phyloP scores from a whole-genome alignment of 2,329 filamentous ascomycete genomes.

The Chaetomiaceae sp. region DNA sequence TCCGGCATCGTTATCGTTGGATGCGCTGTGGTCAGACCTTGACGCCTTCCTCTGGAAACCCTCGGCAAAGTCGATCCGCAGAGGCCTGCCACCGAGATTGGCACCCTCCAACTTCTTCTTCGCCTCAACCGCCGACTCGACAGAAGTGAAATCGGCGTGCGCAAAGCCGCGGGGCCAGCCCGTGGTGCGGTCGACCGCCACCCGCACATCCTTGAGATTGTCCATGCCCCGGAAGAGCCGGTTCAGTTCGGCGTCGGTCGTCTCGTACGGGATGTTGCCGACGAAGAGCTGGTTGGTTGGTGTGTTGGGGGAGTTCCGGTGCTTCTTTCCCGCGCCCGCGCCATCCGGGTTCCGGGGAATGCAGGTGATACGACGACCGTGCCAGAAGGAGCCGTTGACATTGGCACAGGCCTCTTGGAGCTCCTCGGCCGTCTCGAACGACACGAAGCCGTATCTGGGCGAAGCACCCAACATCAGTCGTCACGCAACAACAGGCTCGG shows the following conservation, averaged over 20 bases:
- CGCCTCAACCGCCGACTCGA: conserved; percentile 60
- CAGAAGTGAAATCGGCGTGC: conserved; percentile 72
- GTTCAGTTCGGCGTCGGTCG: conserved; percentile 79
- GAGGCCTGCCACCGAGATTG: conserved; percentile 59
- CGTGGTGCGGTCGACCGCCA: conserved; percentile 76
- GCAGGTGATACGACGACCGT: conserved; percentile 35
- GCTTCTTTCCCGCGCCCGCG: background rate
- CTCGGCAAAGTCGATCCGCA: conserved; percentile 62
- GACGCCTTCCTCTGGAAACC: conserved; percentile 14
- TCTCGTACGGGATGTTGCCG: conserved; percentile 82
- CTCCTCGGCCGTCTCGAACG: conserved; percentile 25
- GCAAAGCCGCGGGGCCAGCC: conserved; percentile 80
- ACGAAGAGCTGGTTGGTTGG: conserved; percentile 58
- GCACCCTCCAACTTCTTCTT: conserved; percentile 51
- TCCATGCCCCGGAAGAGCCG: conserved; percentile 66
- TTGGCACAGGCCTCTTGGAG: conserved; percentile 27
- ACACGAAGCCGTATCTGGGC: conserved; percentile 34
- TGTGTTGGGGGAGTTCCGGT: background rate
- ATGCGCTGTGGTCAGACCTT: too few species aligned
- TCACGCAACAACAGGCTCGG: background rate
- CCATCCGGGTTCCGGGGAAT: conserved; percentile 17
- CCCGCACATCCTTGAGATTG: conserved; percentile 70
- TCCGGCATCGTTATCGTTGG: too few species aligned
- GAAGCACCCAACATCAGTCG: background rate
- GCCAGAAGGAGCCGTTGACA: conserved; percentile 37